Base-by-base conservation (phyloP, 441 rosid genomes). In the Dalechampia spathulata region DNA sequence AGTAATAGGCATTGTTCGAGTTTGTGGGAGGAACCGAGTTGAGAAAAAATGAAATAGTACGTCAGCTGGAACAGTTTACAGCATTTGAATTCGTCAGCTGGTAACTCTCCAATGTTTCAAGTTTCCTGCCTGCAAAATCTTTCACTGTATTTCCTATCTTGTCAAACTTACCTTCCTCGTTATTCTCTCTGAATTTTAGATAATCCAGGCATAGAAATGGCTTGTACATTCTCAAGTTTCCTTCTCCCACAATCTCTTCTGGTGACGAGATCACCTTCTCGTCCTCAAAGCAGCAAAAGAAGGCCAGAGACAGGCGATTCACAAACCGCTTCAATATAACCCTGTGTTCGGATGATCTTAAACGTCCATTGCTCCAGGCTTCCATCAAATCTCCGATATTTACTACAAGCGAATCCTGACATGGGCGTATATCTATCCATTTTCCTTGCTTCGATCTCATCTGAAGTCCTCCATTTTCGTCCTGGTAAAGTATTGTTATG, bases 251-350 rank as follows among this genome's bases (percentile, higher is more conserved):
- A 1, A 75, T 60, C 52, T 77, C 81, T 34, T 75, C 48, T 4
- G 78, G 77, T 6, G 81, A 74, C 61, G 57, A 52, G 46, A 76
- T 73, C 55, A 72, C 55, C 41, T 80, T 80, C 48, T 74, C 70
- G 32, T 80, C 80, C 53, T 83, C 79, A 52, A 76, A 83, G 57
- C 78, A 79, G 78, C 82, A 83, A 57, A 80, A 80, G 68, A 79
- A 79, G 13, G 80, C 78, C 20, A 73, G 66, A 23, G 79, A 74
- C 16, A 67, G 69, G 1, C 82, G 68, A 19, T 58, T 74, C 14
- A 56, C 71, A 0, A 64, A 63, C 58, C 36, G 50, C 55, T 50
- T 80, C 58, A 74, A 38, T 45, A 83, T 61, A 37, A 83, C 76
- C 26, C 74, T 57, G 49, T 78, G 89, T 66, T 80, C 81, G n/a